Evolutionary conservation across 2,329 filamentous ascomycete species (phyloP).

Genomic region (Colletotrichum phormii): DNA sequence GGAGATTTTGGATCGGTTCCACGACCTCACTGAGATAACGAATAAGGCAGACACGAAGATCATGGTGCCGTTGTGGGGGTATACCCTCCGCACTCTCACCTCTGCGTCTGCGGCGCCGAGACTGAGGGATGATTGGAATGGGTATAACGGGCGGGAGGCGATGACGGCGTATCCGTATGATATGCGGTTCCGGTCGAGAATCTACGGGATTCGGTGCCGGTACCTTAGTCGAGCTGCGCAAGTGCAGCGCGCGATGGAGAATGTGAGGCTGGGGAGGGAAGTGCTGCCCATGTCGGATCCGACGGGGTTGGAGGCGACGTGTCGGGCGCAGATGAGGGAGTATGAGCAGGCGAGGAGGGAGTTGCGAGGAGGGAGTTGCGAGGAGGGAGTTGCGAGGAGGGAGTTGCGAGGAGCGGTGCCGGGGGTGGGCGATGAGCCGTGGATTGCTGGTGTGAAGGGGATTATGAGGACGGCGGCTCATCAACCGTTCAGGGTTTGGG

Average conservation of each 20-base stretch:
- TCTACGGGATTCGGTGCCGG: not conserved
- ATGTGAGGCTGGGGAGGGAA: not conserved
- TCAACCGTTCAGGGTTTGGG: not conserved
- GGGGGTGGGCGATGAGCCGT: not conserved
- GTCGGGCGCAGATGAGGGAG: not conserved
- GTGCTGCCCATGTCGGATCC: not conserved
- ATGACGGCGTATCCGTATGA: conserved; percentile 7
- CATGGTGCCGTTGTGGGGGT: conserved; percentile 22
- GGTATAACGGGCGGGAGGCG: not conserved
- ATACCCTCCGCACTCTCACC: not conserved
- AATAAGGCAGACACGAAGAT: conserved; percentile 21
- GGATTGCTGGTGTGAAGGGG: conserved; percentile 1
- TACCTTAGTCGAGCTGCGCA: conserved; percentile 4
- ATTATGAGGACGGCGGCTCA: not conserved
- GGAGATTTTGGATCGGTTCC: conserved; percentile 17
- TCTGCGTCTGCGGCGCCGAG: not conserved
- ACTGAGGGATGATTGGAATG: not conserved
- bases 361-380: no score
- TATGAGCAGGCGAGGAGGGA: no score
- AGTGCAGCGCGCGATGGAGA: not conserved
- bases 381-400: conserved; percentile 20
- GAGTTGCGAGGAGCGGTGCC: conserved; percentile 10
- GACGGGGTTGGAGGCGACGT: not conserved
- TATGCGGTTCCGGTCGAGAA: conserved; percentile 9
- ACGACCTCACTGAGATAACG: conserved; percentile 18